Conservation (phyloP, 1,284 basidiomycete genomes). For the Cystobasidium slooffiae region DNA sequence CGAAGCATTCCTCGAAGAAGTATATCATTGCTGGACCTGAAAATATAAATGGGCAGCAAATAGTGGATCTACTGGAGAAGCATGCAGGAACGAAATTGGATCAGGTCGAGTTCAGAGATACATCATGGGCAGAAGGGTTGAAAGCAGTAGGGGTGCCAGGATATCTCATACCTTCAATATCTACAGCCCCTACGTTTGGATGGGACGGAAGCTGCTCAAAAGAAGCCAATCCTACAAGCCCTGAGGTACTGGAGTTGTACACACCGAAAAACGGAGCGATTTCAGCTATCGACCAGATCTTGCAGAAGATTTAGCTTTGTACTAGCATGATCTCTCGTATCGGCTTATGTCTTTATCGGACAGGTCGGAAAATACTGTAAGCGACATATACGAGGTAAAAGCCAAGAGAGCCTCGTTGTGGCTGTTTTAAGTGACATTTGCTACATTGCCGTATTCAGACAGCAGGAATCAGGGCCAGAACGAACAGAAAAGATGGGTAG, state of each 20-base stretch:
- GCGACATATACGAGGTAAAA: too few species aligned
- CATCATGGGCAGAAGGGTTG: not conserved
- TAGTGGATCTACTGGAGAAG: constrained; percentile 1
- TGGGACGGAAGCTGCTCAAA: not conserved
- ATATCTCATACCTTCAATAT: not conserved
- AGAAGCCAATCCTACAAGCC: not conserved
- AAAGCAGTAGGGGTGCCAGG: not conserved
- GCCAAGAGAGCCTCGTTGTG: too few species aligned
- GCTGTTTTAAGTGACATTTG: too few species aligned
- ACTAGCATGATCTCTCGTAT: too few species aligned
- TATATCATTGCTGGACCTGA: constrained; percentile 9
- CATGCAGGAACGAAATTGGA: not conserved
- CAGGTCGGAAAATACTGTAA: too few species aligned
- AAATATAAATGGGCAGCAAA: not conserved
- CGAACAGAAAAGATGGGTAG: not conserved
- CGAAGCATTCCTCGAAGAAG: constrained; percentile 3
- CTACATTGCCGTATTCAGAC: too few species aligned
- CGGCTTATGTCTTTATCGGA: too few species aligned
- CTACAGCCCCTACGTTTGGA: not conserved
- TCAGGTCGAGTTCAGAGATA: constrained; percentile 1
- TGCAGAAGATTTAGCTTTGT: too few species aligned
- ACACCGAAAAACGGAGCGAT: not conserved
- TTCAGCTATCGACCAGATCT: too few species aligned
- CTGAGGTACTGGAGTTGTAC: not conserved
- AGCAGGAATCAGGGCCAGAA: too few species aligned